These are phyloP conservation scores for Rhynchospora tenuis DNA, from an alignment of 176 grass and related monocot species.

Conservation along the genomic window DNA sequence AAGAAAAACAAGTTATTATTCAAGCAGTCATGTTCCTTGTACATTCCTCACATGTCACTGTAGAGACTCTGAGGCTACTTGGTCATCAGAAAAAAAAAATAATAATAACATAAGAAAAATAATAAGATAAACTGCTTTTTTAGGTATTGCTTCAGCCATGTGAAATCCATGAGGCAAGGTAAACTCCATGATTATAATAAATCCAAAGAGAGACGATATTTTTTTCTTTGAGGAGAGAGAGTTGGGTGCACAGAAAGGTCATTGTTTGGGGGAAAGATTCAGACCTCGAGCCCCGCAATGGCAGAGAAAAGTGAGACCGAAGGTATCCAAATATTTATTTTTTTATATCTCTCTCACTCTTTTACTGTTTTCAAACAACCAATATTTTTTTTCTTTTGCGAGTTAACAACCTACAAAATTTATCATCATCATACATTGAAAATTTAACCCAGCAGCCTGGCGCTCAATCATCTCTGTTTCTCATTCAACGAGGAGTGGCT, in stretches of 20 bases:
- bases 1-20: no score
- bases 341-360: not conserved
- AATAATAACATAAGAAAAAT: not conserved
- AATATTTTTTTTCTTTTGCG: not conserved
- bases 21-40: no score
- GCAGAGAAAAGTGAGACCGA: slow-evolving; percentile 26
- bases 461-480: not conserved
- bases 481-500: not conserved
- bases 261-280: slow-evolving; percentile 3
- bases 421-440: not conserved
- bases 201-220: not conserved
- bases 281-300: slow-evolving; percentile 28
- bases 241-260: slow-evolving; percentile 2
- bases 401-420: not conserved
- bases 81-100: not conserved
- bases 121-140: not conserved
- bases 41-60: no score
- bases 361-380: no score
- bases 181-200: not conserved
- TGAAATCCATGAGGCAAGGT: not conserved
- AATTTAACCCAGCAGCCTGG: not conserved
- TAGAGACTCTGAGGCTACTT: no score
- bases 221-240: not conserved
- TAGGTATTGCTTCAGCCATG: not conserved
- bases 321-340: slow-evolving; percentile 2